These are phyloP conservation scores for Penicillium odoratum DNA, from an alignment of 495 filamentous ascomycete genomes.

Conservation along the genomic window DNA sequence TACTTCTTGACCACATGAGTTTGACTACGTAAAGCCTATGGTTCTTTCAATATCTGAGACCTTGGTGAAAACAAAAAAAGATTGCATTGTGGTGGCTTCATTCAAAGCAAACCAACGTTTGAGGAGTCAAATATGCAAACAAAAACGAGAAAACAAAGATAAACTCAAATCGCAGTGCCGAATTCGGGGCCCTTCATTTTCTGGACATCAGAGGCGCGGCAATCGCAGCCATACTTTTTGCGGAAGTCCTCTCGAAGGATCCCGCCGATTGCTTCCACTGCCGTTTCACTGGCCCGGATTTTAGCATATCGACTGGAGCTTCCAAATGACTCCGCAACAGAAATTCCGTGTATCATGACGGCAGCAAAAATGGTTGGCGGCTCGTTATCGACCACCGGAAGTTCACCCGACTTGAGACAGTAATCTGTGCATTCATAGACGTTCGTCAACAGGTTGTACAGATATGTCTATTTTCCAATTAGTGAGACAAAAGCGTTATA, in stretches of 20 bases:
- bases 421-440: slow-evolving; percentile 56
- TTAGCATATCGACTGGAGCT: slow-evolving; percentile 70
- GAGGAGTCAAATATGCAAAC: not conserved
- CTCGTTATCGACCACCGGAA: slow-evolving; percentile 45
- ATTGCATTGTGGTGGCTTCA: not conserved
- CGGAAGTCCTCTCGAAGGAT: slow-evolving; percentile 61
- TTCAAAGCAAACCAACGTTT: no score
- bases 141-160: not conserved
- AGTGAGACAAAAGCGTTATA: slow-evolving; percentile 38
- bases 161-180: slow-evolving; percentile 38
- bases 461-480: slow-evolving; percentile 43
- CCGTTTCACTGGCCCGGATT: slow-evolving; percentile 67
- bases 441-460: slow-evolving; percentile 50
- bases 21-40: not conserved
- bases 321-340: slow-evolving; percentile 61
- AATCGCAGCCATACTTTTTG: slow-evolving; percentile 61
- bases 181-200: slow-evolving; percentile 22
- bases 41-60: no score
- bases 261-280: slow-evolving; percentile 57
- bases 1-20: no score
- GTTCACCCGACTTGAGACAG: slow-evolving; percentile 52
- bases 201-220: slow-evolving; percentile 30
- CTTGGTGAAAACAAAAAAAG: no score
- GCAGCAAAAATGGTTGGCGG: slow-evolving; percentile 62
- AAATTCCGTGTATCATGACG: slow-evolving; percentile 71